Conservation (phyloP, 768 basidiomycete genomes). For the Sarcodon aspratus region DNA sequence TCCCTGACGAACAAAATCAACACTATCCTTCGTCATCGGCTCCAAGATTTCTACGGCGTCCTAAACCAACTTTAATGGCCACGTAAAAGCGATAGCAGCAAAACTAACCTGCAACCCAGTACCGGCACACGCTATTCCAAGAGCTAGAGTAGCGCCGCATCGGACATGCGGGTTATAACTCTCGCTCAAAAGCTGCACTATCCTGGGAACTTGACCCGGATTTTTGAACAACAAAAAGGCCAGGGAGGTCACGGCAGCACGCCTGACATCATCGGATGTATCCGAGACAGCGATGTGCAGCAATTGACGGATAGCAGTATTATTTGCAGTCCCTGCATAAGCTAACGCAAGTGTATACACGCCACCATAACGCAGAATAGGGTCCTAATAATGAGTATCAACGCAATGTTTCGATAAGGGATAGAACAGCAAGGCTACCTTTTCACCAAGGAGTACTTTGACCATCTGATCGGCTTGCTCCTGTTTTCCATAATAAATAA, state of each 20-base stretch:
- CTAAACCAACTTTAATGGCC: slow-evolving; percentile 22
- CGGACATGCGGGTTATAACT: slow-evolving; percentile 99
- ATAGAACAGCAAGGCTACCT: slow-evolving; percentile 37
- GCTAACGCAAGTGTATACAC: slow-evolving; percentile 95
- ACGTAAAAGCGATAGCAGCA: too few relatives aligned
- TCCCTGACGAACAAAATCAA: slow-evolving; percentile 97
- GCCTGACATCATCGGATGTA: slow-evolving; percentile 92
- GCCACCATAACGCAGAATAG: slow-evolving; percentile 93
- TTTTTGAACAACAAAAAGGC: slow-evolving; percentile 97
- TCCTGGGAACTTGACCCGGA: slow-evolving; percentile 89
- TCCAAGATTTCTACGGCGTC: slow-evolving; percentile 95
- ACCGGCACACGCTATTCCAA: slow-evolving; percentile 96
- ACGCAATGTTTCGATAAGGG: slow-evolving; percentile 1
- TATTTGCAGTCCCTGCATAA: slow-evolving; percentile 93
- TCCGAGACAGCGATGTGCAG: slow-evolving; percentile 97
- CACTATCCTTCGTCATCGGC: slow-evolving; percentile 96
- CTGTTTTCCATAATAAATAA: slow-evolving; percentile 86
- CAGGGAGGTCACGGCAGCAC: slow-evolving; percentile 91
- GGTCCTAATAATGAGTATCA: slow-evolving; percentile 48
- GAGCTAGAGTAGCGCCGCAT: slow-evolving; percentile 90
- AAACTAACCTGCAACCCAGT: slow-evolving; percentile 77
- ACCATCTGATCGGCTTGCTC: slow-evolving; percentile 87
- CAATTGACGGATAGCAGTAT: slow-evolving; percentile 82
- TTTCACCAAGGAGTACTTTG: slow-evolving; percentile 68
- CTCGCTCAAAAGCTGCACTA: slow-evolving; percentile 94